phyloP scores from a whole-genome alignment of 108 stramenopile species.

The Phaeodactylum tricornutum region DNA sequence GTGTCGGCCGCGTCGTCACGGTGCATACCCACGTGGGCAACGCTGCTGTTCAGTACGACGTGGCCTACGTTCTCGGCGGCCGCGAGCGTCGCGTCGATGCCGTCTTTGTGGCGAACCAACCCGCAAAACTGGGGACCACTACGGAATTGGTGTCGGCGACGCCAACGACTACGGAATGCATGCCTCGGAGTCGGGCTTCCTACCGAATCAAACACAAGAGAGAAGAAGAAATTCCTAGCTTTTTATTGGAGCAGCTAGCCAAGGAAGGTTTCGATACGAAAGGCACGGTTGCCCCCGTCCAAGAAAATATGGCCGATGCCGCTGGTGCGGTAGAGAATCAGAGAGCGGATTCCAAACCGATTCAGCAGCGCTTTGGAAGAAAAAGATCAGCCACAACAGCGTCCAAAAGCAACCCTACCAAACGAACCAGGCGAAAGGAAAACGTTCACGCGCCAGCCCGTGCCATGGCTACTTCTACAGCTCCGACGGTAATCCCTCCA shows the following conservation, averaged over 20 bases:
- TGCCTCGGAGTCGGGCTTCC: slow-evolving; percentile 1
- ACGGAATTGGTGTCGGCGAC: not conserved
- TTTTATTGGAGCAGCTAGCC: slow-evolving; percentile 23
- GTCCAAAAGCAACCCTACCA: too few species aligned
- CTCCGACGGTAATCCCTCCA: too few species aligned
- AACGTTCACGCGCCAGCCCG: too few species aligned
- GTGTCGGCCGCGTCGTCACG: slow-evolving; percentile 53
- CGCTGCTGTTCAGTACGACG: slow-evolving; percentile 41
- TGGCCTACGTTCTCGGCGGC: slow-evolving; percentile 69
- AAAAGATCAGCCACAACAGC: too few species aligned
- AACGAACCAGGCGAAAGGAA: too few species aligned
- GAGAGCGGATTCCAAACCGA: too few species aligned
- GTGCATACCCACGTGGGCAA: slow-evolving; percentile 23
- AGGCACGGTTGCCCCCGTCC: too few species aligned
- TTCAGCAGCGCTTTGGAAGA: too few species aligned
- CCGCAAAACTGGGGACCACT: not conserved
- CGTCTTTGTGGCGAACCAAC: slow-evolving; percentile 28
- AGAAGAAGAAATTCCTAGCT: not conserved
- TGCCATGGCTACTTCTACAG: too few species aligned
- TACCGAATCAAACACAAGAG: slow-evolving; percentile 6
- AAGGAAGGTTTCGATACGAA: slow-evolving; percentile 33
- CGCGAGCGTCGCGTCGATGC: slow-evolving; percentile 61
- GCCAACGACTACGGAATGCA: not conserved
- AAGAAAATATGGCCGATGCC: too few species aligned
- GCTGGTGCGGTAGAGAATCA: too few species aligned